Evolutionary conservation across 768 basidiomycete species (phyloP).

Genomic region (Fibroporia radiculosa): DNA sequence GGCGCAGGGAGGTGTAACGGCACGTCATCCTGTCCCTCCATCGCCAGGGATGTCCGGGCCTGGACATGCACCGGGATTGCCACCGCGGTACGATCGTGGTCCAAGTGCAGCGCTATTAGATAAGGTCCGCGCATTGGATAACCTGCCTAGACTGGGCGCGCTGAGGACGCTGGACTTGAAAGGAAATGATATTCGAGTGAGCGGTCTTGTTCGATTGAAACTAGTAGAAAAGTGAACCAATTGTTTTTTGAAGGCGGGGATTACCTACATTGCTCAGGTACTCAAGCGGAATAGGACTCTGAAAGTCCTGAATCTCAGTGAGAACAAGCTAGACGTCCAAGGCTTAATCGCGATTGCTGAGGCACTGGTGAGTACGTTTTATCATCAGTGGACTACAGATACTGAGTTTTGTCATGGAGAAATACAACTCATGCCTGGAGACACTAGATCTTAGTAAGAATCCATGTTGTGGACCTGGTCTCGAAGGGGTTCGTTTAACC

Average conservation of each 20-base stretch:
- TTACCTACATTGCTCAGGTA: slow-evolving; percentile 89
- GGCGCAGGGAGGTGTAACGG: slow-evolving; percentile 43
- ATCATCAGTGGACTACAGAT: not conserved
- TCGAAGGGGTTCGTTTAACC: slow-evolving; percentile 75
- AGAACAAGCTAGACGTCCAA: slow-evolving; percentile 84
- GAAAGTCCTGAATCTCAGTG: slow-evolving; percentile 88
- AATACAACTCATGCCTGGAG: slow-evolving; percentile 91
- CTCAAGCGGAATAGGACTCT: slow-evolving; percentile 93
- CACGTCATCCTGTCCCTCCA: slow-evolving; percentile 29
- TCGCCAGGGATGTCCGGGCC: slow-evolving; percentile 5
- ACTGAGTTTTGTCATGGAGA: slow-evolving; percentile 39
- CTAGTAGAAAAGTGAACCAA: too few species aligned
- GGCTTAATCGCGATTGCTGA: slow-evolving; percentile 82
- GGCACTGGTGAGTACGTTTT: slow-evolving; percentile 58
- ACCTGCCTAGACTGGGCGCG: slow-evolving; percentile 76
- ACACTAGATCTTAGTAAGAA: slow-evolving; percentile 92
- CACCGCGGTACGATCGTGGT: slow-evolving; percentile 25
- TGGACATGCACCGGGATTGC: slow-evolving; percentile 11
- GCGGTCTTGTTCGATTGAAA: slow-evolving; percentile 23
- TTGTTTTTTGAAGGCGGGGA: slow-evolving; percentile 43
- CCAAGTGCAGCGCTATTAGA: slow-evolving; percentile 77
- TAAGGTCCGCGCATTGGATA: slow-evolving; percentile 86
- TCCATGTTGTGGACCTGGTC: slow-evolving; percentile 81
- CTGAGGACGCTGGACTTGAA: slow-evolving; percentile 85
- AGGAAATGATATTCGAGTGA: slow-evolving; percentile 85